phyloP scores from a whole-genome alignment of 768 basidiomycete species.

The Chalciporus chontae region DNA sequence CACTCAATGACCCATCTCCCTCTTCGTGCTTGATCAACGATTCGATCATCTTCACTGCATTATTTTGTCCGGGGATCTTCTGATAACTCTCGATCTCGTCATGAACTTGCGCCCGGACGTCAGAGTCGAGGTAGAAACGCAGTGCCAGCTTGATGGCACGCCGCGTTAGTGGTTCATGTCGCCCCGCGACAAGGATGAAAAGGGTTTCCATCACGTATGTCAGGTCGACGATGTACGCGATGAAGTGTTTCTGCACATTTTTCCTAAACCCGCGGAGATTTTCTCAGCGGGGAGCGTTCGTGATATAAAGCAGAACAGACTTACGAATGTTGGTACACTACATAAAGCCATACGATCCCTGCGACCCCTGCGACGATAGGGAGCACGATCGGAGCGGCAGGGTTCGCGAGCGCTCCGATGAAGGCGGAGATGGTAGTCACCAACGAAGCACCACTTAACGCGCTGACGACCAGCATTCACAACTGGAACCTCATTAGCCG shows the following conservation, averaged over 20 bases:
- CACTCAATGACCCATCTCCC: background rate
- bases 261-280: background rate
- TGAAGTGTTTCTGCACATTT: background rate
- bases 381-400: background rate
- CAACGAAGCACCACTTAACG: background rate
- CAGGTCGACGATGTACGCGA: background rate
- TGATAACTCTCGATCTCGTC: background rate
- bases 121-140: background rate
- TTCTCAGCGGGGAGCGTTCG: background rate
- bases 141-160: background rate
- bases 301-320: background rate
- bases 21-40: background rate
- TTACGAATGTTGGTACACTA: background rate
- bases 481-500: no score
- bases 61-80: background rate
- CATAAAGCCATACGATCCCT: background rate
- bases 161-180: background rate
- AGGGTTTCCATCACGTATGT: background rate
- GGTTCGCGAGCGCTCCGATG: background rate
- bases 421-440: background rate
- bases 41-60: background rate
- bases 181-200: background rate
- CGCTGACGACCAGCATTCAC: slow-evolving; percentile 31
- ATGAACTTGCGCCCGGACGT: background rate
- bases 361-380: background rate